Evolutionary conservation across 2,329 filamentous ascomycete genomes (phyloP).

Genomic region (Alternaria consortialis): DNA sequence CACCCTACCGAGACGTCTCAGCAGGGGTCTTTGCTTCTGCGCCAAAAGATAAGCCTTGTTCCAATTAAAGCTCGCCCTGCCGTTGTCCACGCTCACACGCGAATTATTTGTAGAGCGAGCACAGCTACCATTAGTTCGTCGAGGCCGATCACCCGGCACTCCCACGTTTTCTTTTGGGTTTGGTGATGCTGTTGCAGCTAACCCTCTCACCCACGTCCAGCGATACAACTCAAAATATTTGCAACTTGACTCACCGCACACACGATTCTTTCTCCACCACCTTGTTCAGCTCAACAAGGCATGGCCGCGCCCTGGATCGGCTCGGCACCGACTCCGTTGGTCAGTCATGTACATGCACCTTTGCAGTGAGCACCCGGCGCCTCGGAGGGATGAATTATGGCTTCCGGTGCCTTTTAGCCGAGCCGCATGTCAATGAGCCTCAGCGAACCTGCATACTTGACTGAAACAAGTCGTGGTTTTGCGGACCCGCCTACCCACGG

Average conservation of each 20-base stretch:
- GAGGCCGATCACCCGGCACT: slow-evolving; percentile 11
- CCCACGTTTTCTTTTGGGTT: slow-evolving; percentile 3
- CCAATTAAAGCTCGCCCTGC: slow-evolving; percentile 26
- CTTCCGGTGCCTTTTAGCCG: slow-evolving; percentile 20
- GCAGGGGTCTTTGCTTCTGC: slow-evolving; percentile 18
- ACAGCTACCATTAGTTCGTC: background rate
- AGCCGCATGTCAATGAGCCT: slow-evolving; percentile 13
- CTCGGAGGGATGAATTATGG: slow-evolving; percentile 14
- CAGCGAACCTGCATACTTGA: slow-evolving; percentile 13
- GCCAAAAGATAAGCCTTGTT: slow-evolving; percentile 25
- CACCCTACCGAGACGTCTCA: slow-evolving; percentile 13
- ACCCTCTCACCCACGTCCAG: background rate
- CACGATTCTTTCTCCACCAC: background rate
- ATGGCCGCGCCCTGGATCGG: slow-evolving; percentile 4
- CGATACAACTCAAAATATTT: background rate
- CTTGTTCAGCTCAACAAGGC: slow-evolving; percentile 7
- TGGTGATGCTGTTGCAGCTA: background rate
- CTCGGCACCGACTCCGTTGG: slow-evolving; percentile 16
- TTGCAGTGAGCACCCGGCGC: slow-evolving; percentile 9
- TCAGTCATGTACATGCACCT: slow-evolving; percentile 6
- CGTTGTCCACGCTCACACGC: slow-evolving; percentile 16
- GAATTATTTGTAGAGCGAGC: slow-evolving; percentile 11
- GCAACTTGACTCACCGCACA: background rate
- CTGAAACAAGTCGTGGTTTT: background rate
- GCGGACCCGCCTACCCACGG: background rate